A percentile compares a stretch with the other conserved stretches of the same genome.
Evolutionary conservation across 2,329 filamentous ascomycete genomes (phyloP).

Genomic region (Aspergillus unguis): DNA sequence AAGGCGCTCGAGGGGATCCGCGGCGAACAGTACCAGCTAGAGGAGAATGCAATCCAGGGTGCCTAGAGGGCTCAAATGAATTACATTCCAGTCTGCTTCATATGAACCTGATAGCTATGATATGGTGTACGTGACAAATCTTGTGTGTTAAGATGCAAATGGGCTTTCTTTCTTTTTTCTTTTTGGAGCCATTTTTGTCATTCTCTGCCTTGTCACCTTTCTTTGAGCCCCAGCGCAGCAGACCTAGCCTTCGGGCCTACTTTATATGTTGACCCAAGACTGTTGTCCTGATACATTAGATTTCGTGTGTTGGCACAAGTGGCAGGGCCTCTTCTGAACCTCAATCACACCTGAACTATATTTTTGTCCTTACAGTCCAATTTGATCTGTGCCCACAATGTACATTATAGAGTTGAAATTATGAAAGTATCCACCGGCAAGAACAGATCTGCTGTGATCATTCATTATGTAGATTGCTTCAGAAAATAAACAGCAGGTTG

Average conservation of each 20-base stretch:
- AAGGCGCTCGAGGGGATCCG: conserved; percentile 56
- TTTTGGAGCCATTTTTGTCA: neutral
- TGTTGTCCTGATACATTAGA: neutral
- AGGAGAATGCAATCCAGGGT: conserved; percentile 36
- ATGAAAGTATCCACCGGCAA: neutral
- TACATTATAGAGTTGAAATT: neutral
- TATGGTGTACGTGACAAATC: conserved; percentile 22
- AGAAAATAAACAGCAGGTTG: neutral
- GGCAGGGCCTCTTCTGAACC: neutral
- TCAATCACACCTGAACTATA: neutral
- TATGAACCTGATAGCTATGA: conserved; percentile 4
- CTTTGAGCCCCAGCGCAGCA: neutral
- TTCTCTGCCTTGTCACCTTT: neutral
- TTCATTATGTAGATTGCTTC: neutral
- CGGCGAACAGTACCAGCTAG: conserved; percentile 49
- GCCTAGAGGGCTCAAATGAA: conserved; percentile 24
- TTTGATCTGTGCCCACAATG: neutral
- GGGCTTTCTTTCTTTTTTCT: neutral
- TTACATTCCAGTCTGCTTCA: neutral
- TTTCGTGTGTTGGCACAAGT: neutral
- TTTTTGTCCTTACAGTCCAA: neutral
- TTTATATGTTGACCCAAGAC: neutral
- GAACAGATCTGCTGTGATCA: neutral
- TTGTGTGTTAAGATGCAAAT: neutral
- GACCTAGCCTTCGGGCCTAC: neutral